Base-by-base conservation (phyloP, 2,329 filamentous ascomycete genomes). In the Teratosphaeria epicoccoides region DNA sequence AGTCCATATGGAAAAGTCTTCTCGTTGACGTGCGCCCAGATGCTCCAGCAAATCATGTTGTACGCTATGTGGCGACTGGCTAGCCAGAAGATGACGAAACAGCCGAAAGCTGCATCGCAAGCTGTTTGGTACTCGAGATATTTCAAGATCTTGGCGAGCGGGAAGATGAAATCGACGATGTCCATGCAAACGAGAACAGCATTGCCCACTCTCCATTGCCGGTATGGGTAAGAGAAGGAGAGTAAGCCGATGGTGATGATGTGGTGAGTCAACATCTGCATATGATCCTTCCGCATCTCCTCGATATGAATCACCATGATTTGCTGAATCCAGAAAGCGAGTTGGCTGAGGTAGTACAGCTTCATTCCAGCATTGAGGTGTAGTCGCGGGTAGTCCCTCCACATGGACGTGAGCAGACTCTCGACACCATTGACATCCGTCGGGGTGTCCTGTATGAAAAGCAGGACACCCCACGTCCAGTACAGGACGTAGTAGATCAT, bases 211-310 rank as follows among this genome's bases (percentile, higher is more conserved):
- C 87, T 85, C 52, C 85, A 94, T 65, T 88, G 83, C 65, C 91
- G 84, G 68, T 94, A 95, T 59, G 83, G 80, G 68, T 97, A 97
- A 58, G 86, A 91, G 26, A 83, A 79, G 52, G 83, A 82, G 57
- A 98, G 83, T 44, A 98, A 81, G 4, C 76, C 74, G 63, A 84
- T 87, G 20, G 93, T 98, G 66, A 97, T 83, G 66, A 96, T 80
- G 72, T 98, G 93, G 69, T 97, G 93, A 17, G 82, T 84, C 60
- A 97, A 82, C 93, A 97, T 97, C 70, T 97, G 91, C 74, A 82
- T 86, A 70, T 96, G 85, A 63, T 98, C 93, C 73, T 97, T 97
- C 63, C 93, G 81, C 59, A 86, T 82, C 71, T 94, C 87, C 71
- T 98, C 93, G 54, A 97, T 89, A 70, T 96, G 85, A 67, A 97